Evolutionary conservation across 805 yeast species (phyloP), one percentile per base, ranked within the genome.

Genomic region (Kluyveromyces wickerhamii): DNA sequence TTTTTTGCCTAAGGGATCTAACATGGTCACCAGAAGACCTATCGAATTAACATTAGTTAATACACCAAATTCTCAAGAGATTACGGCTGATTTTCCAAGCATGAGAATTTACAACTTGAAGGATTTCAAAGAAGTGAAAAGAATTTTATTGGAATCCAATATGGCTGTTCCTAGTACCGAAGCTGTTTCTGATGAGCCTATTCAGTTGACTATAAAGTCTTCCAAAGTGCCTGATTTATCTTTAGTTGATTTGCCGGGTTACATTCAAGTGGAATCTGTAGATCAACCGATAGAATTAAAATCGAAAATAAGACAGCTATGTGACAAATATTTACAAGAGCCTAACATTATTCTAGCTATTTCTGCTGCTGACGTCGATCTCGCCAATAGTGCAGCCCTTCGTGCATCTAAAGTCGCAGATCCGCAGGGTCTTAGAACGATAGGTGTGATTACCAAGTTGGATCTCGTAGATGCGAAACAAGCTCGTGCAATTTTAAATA

Each of bases 1-100:
- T 55, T 92, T 92, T 47, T 64, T 92, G 38, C 99, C 99, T 22
- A 92, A 92, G 59, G 99, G 99, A 21, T 75, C 85, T 27, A 92
- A 94, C 54, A 94, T 92, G 98, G 98, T 94, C 21, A 92, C 99
- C 0, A 74, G 97, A 57, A 72, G 98, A 48, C 99, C 99, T 2
- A 89, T 92, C 30, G 99, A 92, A 62, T 68, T 92, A 44, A 94
- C 98, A 0, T 66, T 92, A 32, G 79, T 92, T 7, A 88, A 92
- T 53, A 76, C 95, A 3, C 88, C 94, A n/a, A 68, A 68, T 27
- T 48, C 77, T 1, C 86, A 87, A 2, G 80, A 88, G 5, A 94
- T 85, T 45, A 74, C 77, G 21, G 96, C 96, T 1, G 96, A 89
- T 56, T 89, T 92, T 51, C 97, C 98, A 1, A 86, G 89, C 9